Evolutionary conservation across 2,329 filamentous ascomycete genomes (phyloP).

Genomic region (Colletotrichum tamarilloi): DNA sequence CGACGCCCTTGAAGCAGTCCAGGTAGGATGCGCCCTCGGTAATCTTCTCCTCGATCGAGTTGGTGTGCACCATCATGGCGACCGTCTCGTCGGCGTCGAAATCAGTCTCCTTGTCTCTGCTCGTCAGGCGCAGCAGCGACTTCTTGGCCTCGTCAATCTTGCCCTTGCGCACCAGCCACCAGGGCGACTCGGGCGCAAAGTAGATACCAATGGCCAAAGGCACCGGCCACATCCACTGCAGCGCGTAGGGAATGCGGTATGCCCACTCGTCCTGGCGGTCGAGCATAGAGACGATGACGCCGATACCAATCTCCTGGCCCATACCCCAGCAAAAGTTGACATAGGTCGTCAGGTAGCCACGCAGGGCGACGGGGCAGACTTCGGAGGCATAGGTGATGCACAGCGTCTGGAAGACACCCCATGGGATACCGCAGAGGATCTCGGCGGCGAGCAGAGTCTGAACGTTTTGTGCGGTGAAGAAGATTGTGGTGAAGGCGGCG

Average conservation of each 20-base stretch:
- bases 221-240: conserved; percentile 84
- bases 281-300: conserved; percentile 77
- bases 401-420: conserved; percentile 69
- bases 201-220: conserved; percentile 74
- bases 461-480: conserved; percentile 73
- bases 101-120: conserved; percentile 70
- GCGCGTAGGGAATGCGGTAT: conserved; percentile 76
- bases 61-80: conserved; percentile 93
- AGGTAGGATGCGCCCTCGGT: conserved; percentile 79
- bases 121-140: conserved; percentile 74
- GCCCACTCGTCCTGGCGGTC: conserved; percentile 74
- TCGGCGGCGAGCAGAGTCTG: conserved; percentile 69
- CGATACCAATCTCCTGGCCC: conserved; percentile 79
- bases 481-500: conserved; percentile 69
- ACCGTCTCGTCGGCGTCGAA: conserved; percentile 88
- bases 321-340: conserved; percentile 78
- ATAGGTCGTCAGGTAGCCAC: conserved; percentile 79
- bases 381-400: conserved; percentile 77
- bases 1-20: conserved; percentile 86
- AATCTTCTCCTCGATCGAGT: conserved; percentile 80
- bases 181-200: conserved; percentile 77
- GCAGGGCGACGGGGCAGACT: conserved; percentile 77
- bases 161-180: conserved; percentile 80
- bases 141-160: conserved; percentile 73
- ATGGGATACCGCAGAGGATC: conserved; percentile 72